Base-by-base conservation (phyloP, 345 rosid genomes). In the Erysimum cheiranthoides region DNA sequence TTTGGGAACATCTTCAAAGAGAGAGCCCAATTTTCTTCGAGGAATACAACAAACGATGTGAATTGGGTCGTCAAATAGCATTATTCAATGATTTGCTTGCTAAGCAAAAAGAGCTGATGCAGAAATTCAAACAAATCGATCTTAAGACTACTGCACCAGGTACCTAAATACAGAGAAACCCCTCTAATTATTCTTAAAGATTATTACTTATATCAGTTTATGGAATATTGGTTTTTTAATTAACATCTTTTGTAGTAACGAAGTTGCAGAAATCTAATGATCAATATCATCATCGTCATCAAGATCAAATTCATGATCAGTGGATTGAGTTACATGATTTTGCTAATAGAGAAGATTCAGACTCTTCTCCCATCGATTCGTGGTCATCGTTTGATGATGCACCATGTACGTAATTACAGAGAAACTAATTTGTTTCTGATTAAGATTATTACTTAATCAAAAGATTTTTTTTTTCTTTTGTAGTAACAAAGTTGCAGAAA, bases 1-100 rank as follows among this genome's bases (percentile, higher is more conserved):
- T 70, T 70, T 70, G 66, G 65, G 2, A 45, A 45, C 32, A 11
- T 13, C 74, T 70, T 58, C 7, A 58, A 70, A 58, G n/a, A 35
- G 46, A 34, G 5, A 58, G 4, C 16, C 74, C 65, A 32, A 14
- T 12, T 12, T 70, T 70, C 6, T 58, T 70, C 46, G 5, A 45
- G 0, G 35, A 34, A 32, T 70, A 58, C 11, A 13, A 45, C 18
- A 58, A 58, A 70, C 40, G 27, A 62, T 63, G 62, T 5, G 63
- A 28, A 40, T 2, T 63, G 12, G 12, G 5, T 73, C 62, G 35
- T 30, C 76, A 73, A 30, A 73, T 73, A 40, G 52, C 8, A 40
- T 18, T 0, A 17, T 40, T 52, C 16, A 73, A 62, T 8, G 31
- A 30, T 5, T 62, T 73, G 11, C 53, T 73, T 62, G 32, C 45